Percentiles rank a stretch among this genome's conserved stretches.
phyloP scores from a whole-genome alignment of 768 basidiomycete genomes.

The Termitomyces sp. region DNA sequence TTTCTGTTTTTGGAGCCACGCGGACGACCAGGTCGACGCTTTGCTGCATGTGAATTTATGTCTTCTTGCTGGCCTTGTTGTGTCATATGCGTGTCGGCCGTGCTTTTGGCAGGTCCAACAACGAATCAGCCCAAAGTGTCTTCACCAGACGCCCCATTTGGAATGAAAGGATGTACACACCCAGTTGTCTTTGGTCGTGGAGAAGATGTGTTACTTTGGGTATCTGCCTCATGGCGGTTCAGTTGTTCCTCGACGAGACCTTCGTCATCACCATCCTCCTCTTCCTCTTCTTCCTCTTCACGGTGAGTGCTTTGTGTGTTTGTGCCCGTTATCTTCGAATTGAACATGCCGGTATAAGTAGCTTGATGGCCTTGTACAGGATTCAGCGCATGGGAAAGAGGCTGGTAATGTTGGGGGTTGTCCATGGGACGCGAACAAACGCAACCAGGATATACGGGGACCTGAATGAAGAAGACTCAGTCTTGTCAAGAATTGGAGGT shows the following conservation, averaged over 20 bases:
- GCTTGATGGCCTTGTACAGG: slow-evolving; percentile 39
- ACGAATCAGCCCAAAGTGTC: slow-evolving; percentile 8
- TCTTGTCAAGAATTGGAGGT: background rate
- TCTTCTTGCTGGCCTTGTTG: slow-evolving; percentile 20
- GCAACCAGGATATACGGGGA: background rate
- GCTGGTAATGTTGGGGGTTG: slow-evolving; percentile 79
- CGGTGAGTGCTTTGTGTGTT: slow-evolving; percentile 17
- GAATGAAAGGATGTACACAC: slow-evolving; percentile 15
- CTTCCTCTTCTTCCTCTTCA: slow-evolving; percentile 51
- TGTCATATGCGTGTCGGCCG: slow-evolving; percentile 21
- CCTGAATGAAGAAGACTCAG: slow-evolving; percentile 6
- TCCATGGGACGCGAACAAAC: slow-evolving; percentile 34
- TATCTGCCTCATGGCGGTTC: slow-evolving; percentile 41
- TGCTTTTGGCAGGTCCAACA: slow-evolving; percentile 14
- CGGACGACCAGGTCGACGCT: slow-evolving; percentile 76
- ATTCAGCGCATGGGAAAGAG: slow-evolving; percentile 74
- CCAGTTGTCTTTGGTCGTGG: slow-evolving; percentile 31
- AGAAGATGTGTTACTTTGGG: slow-evolving; percentile 34
- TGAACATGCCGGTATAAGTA: slow-evolving; percentile 24
- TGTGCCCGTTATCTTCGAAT: slow-evolving; percentile 15
- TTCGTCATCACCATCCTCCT: slow-evolving; percentile 74
- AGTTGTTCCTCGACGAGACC: slow-evolving; percentile 70
- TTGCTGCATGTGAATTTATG: slow-evolving; percentile 33
- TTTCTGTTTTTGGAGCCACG: slow-evolving; percentile 76
- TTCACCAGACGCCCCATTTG: background rate